Evolutionary conservation across 2,329 filamentous ascomycete species (phyloP).

Genomic region (Blastomyces gilchristii): DNA sequence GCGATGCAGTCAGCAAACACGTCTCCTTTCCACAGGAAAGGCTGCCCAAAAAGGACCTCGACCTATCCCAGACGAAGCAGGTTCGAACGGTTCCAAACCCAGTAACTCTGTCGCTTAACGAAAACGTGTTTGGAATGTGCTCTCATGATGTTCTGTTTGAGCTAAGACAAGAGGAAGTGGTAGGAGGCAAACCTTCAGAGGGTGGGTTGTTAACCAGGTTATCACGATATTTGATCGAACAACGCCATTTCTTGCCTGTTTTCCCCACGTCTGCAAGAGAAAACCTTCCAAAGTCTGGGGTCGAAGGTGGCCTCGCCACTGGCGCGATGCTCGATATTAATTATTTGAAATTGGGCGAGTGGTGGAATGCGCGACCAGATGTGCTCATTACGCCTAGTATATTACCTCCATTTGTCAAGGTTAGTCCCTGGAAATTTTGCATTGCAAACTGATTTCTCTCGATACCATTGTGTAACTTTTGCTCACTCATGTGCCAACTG

Average conservation of each 20-base stretch:
- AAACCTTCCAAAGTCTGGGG: constrained; percentile 55
- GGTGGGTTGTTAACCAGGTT: constrained; percentile 59
- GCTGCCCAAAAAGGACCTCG: constrained; percentile 60
- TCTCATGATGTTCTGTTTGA: constrained; percentile 78
- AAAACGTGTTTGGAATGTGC: constrained; percentile 69
- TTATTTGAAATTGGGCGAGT: constrained; percentile 82
- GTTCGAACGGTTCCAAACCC: constrained; percentile 78
- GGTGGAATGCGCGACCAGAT: constrained; percentile 77
- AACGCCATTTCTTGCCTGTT: constrained; percentile 81
- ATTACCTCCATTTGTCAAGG: constrained; percentile 79
- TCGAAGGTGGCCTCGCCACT: constrained; percentile 49
- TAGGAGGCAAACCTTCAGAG: constrained; percentile 46
- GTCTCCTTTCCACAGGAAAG: constrained; percentile 77
- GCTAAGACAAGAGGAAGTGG: constrained; percentile 62
- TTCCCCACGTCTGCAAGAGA: constrained; percentile 69
- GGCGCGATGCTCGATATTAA: constrained; percentile 73
- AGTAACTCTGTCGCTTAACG: constrained; percentile 80
- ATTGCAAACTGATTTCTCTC: constrained; percentile 2
- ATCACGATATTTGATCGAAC: constrained; percentile 70
- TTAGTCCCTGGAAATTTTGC: constrained; percentile 34
- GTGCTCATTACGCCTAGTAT: constrained; percentile 73
- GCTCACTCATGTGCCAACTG: neutral
- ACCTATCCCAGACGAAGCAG: constrained; percentile 55
- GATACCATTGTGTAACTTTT: neutral
- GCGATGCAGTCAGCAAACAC: constrained; percentile 71